These are phyloP conservation scores for Xylariaceae sp. DNA, from an alignment of 2,329 filamentous ascomycete species.

Conservation along the genomic window DNA sequence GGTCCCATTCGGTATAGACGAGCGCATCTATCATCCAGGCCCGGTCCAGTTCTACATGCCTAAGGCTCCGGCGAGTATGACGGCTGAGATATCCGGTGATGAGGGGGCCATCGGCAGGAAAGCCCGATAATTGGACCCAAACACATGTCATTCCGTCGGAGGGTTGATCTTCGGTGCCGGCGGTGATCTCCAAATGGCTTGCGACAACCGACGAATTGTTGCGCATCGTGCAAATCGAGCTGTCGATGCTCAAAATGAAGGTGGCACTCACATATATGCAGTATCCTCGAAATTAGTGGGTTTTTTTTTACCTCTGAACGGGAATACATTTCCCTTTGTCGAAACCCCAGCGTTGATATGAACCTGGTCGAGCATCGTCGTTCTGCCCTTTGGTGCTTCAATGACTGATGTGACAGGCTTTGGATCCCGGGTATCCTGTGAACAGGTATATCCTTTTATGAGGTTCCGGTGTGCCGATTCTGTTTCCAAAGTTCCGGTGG, in stretches of 20 bases:
- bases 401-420: conserved; percentile 13
- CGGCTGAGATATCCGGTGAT: conserved; percentile 25
- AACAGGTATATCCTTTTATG: not conserved
- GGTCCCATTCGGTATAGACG: too few relatives aligned
- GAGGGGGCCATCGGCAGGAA: conserved; percentile 26
- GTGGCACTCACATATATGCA: too few relatives aligned
- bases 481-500: too few relatives aligned
- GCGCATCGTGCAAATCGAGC: too few relatives aligned
- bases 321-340: too few relatives aligned
- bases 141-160: conserved; percentile 18
- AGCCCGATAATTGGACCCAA: conserved; percentile 20
- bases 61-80: conserved; percentile 24
- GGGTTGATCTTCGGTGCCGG: conserved; percentile 20
- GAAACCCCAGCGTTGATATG: too few relatives aligned
- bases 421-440: conserved; percentile 26
- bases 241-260: too few relatives aligned
- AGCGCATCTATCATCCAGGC: conserved; percentile 17
- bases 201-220: conserved; percentile 7
- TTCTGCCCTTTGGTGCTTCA: not conserved
- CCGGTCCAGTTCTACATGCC: conserved; percentile 29
- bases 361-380: not conserved
- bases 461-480: too few relatives aligned
- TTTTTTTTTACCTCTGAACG: too few relatives aligned
- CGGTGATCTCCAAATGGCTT: conserved; percentile 29
- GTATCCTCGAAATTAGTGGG: too few relatives aligned